Conservation (phyloP, 2,329 filamentous ascomycete species). For the Diaporthe citri region DNA sequence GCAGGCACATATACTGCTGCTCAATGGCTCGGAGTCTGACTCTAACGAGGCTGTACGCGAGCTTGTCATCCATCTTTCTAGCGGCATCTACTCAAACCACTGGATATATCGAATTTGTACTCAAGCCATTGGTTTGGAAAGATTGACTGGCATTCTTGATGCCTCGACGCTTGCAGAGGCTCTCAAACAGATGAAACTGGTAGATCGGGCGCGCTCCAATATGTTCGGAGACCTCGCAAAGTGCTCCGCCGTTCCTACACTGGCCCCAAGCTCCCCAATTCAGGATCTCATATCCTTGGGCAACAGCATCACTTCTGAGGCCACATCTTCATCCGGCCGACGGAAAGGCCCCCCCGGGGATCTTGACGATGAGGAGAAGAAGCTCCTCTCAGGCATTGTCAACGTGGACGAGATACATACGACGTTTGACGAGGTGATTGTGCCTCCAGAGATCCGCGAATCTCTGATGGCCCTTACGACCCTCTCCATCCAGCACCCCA, state of each 20-base stretch:
- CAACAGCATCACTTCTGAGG: slow-evolving; percentile 37
- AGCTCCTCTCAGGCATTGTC: slow-evolving; percentile 84
- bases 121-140: slow-evolving; percentile 44
- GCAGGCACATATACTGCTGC: slow-evolving; percentile 39
- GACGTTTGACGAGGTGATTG: slow-evolving; percentile 90
- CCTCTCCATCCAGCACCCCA: slow-evolving; percentile 86
- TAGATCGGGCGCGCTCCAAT: slow-evolving; percentile 23
- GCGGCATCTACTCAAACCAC: slow-evolving; percentile 48
- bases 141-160: slow-evolving; percentile 31
- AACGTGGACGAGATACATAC: slow-evolving; percentile 85
- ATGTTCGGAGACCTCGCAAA: slow-evolving; percentile 34
- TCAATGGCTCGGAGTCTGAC: not conserved
- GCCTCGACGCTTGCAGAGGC: slow-evolving; percentile 43
- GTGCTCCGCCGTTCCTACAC: slow-evolving; percentile 48
- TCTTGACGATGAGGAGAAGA: slow-evolving; percentile 84
- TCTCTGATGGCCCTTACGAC: slow-evolving; percentile 91
- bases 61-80: slow-evolving; percentile 34
- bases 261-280: slow-evolving; percentile 50
- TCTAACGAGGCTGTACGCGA: slow-evolving; percentile 32
- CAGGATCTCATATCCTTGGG: slow-evolving; percentile 33
- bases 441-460: slow-evolving; percentile 83
- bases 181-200: slow-evolving; percentile 44
- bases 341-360: slow-evolving; percentile 33
- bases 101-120: slow-evolving; percentile 51
- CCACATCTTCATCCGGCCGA: slow-evolving; percentile 43